Evolutionary conservation across 306 rosid species (phyloP), one percentile per base, ranked within the genome.

Genomic region (Gastrolobium villosum): DNA sequence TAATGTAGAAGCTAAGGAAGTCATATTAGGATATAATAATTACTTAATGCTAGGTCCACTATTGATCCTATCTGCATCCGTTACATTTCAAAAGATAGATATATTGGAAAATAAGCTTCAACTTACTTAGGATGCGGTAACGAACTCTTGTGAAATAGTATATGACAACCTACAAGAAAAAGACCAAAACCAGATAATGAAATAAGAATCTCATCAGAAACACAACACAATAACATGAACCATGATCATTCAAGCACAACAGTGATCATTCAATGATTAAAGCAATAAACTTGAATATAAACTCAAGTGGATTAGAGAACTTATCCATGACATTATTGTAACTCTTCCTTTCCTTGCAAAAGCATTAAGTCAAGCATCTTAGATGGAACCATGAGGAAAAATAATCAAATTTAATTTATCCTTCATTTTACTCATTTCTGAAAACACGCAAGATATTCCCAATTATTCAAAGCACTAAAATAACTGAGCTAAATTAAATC

Each of bases 91-190:
- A 15, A 49, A 45, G 11, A 75, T 49, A 72, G 32, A 31, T 14
- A 49, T 35, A n/a, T 9, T 6, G 72, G 49, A 72, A 65, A 70
- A 53, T 46, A 74, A 54, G 56, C 40, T 82, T 57, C 43, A 77
- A 87, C 98, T 94, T 88, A 94, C 98, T 92, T 79, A 64, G 86
- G 88, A 74, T 75, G 72, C 69, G 20, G 75, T 55, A 79, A 30
- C 48, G 31, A 31, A 64, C 73, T 59, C 59, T 54, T 61, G 83
- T 56, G 79, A 76, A 61, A 45, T 41, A 41, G 74, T 46, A 77
- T 67, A 41, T 40, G 79, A 60, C 68, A 75, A 88, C 89, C 97
- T 88, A 66, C 87, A 71, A 3, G 48, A 13, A 79, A 81, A 56
- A 45, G 79, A 70, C 66, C 26, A 20, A 84, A 83, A 83, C 37